phyloP scores from a whole-genome alignment of 140 eudicot genomes.

The Stevia rebaudiana region DNA sequence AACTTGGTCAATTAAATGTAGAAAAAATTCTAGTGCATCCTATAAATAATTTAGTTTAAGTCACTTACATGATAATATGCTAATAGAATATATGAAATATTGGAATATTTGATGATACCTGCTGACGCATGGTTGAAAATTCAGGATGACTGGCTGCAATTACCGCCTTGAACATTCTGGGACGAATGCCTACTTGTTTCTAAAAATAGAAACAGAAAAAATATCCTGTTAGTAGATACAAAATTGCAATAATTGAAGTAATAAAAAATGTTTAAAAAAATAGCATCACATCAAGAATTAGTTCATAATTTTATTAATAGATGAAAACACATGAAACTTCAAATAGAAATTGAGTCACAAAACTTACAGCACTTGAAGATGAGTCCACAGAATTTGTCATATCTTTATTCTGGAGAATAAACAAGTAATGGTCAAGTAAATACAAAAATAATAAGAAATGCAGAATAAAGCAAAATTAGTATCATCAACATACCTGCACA shows the following conservation, averaged over 20 bases:
- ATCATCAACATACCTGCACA: slow-evolving; percentile 54
- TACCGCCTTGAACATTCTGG: slow-evolving; percentile 89
- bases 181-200: slow-evolving; percentile 94
- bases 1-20: slow-evolving; percentile 91
- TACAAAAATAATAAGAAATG: too few species aligned
- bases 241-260: too few species aligned
- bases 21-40: slow-evolving; percentile 96
- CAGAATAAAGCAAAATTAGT: too few species aligned
- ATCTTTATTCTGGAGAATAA: slow-evolving; percentile 39
- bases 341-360: slow-evolving; percentile 5
- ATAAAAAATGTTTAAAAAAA: too few species aligned
- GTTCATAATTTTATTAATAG: too few species aligned
- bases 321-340: background rate
- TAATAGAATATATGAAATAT: background rate
- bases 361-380: slow-evolving; percentile 44
- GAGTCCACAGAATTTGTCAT: slow-evolving; percentile 36
- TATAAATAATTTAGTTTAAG: slow-evolving; percentile 31
- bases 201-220: slow-evolving; percentile 24
- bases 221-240: too few species aligned
- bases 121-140: slow-evolving; percentile 97
- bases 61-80: background rate
- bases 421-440: too few species aligned
- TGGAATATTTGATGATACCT: slow-evolving; percentile 37
- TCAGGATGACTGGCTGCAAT: slow-evolving; percentile 98
- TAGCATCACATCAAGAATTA: too few species aligned